phyloP scores from a whole-genome alignment of 169 alveolate genomes.

The Eimeria tenella region DNA sequence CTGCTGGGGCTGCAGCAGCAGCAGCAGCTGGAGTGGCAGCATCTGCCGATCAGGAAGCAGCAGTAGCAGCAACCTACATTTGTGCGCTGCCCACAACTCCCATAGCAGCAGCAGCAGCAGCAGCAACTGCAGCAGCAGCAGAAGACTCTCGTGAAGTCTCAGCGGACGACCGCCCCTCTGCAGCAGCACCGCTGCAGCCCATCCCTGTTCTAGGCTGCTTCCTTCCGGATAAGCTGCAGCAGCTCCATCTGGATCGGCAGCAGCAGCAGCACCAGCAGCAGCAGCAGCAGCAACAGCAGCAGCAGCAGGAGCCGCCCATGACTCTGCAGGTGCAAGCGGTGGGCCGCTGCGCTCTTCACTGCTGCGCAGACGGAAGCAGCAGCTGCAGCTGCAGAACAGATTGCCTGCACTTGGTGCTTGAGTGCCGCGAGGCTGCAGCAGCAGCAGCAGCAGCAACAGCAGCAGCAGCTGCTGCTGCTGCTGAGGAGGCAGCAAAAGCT shows the following conservation, averaged over 20 bases:
- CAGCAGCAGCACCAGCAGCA: conserved; percentile 17
- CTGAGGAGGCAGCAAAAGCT: neutral
- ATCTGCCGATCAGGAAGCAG: conserved; percentile 8
- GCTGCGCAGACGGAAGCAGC: neutral
- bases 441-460: neutral
- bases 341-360: conserved; percentile 16
- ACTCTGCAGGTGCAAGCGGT: neutral
- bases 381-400: conserved; percentile 11
- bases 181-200: conserved; percentile 11
- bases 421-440: neutral
- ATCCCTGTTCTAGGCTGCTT: conserved; percentile 22
- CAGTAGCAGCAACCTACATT: conserved; percentile 19
- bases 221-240: conserved; percentile 8
- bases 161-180: neutral
- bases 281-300: conserved; percentile 41
- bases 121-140: conserved; percentile 31
- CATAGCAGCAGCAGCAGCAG: conserved; percentile 48
- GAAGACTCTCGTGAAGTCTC: neutral
- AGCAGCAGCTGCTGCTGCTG: conserved; percentile 35
- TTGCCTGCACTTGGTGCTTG: neutral
- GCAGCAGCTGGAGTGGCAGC: conserved; percentile 15
- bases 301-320: neutral
- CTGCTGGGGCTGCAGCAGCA: conserved; percentile 26
- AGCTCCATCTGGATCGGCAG: conserved; percentile 8
- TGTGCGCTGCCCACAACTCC: conserved; percentile 21